Evolutionary conservation across 306 rosid genomes (phyloP).

Genomic region (Pterocarpus santalinus): DNA sequence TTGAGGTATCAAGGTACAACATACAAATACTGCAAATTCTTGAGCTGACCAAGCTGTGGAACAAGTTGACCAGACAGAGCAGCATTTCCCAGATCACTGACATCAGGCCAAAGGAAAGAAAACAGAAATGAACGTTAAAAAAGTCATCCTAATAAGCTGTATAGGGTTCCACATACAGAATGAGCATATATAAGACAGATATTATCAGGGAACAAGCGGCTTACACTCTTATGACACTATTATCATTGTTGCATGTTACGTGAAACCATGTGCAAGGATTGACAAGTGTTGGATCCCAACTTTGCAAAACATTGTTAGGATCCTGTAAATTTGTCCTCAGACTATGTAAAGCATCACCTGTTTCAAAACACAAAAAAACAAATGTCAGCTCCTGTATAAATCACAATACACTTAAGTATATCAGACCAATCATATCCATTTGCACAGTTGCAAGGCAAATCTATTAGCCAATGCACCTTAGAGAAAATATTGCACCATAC

Average conservation of each 20-base stretch:
- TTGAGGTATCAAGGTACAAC: slow-evolving; percentile 46
- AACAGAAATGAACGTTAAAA: slow-evolving; percentile 46
- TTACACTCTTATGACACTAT: slow-evolving; percentile 98
- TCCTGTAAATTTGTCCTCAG: slow-evolving; percentile 87
- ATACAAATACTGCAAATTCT: slow-evolving; percentile 96
- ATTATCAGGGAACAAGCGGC: slow-evolving; percentile 50
- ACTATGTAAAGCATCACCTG: slow-evolving; percentile 98
- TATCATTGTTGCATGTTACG: slow-evolving; percentile 97
- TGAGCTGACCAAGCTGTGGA: slow-evolving; percentile 95
- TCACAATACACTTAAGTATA: not conserved
- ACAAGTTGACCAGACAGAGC: slow-evolving; percentile 95
- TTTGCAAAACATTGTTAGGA: slow-evolving; percentile 95
- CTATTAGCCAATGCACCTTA: slow-evolving; percentile 13
- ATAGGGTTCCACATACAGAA: slow-evolving; percentile 6
- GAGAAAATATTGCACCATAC: slow-evolving; percentile 16
- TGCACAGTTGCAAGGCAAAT: slow-evolving; percentile 1
- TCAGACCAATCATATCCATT: slow-evolving; percentile 24
- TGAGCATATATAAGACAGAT: slow-evolving; percentile 1
- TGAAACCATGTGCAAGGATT: slow-evolving; percentile 99
- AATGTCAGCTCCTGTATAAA: slow-evolving; percentile 37
- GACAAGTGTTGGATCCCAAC: slow-evolving; percentile 99
- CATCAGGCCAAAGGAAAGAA: slow-evolving; percentile 32
- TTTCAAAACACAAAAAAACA: slow-evolving; percentile 46
- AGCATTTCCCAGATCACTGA: slow-evolving; percentile 98
- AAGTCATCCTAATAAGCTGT: slow-evolving; percentile 25